Evolutionary conservation across 805 yeast genomes (phyloP), one percentile per base, ranked within the genome.

Genomic region (Wickerhamiella cacticola): DNA sequence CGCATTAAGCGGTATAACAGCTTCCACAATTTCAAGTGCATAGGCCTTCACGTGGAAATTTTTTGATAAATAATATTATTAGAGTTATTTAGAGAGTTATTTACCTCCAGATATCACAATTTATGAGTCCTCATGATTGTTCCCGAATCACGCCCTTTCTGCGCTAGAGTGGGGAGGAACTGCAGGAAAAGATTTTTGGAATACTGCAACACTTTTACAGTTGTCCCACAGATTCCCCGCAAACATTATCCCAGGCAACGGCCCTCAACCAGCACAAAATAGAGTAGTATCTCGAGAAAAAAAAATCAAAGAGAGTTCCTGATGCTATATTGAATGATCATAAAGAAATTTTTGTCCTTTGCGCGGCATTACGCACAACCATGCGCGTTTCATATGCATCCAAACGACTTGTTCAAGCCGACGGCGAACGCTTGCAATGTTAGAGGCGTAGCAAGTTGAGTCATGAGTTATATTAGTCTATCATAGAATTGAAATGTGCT

Each of bases 181-280:
- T n/a, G n/a, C n/a, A n/a, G n/a, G n/a, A n/a, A n/a, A n/a, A n/a
- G n/a, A n/a, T n/a, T n/a, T n/a, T n/a, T n/a, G n/a, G n/a, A n/a
- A n/a, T n/a, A n/a, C n/a, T n/a, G n/a, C n/a, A n/a, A n/a, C n/a
- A n/a, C n/a, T n/a, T n/a, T n/a, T n/a, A n/a, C n/a, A n/a, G n/a
- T n/a, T n/a, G n/a, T n/a, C 36, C 36, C 19, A 31, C 36, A 15
- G 16, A 31, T 31, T 31, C 36, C 36, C 36, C 36, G 36, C 36
- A 31, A 31, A 10, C 5, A 3, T 31, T 18, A 15, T 15, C 36
- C 36, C 5, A 31, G 36, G 36, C 19, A 31, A 31, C 36, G n/a
- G 19, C n/a, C 10, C 16, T n/a, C 10, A 31, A 15, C 19, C 5
- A 6, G 15, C 8, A 13, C 33, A 29, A 29, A 29, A 31, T 9